These are phyloP conservation scores for Platanus orientalis DNA, from an alignment of 164 flowering plant genomes.

Conservation along the genomic window DNA sequence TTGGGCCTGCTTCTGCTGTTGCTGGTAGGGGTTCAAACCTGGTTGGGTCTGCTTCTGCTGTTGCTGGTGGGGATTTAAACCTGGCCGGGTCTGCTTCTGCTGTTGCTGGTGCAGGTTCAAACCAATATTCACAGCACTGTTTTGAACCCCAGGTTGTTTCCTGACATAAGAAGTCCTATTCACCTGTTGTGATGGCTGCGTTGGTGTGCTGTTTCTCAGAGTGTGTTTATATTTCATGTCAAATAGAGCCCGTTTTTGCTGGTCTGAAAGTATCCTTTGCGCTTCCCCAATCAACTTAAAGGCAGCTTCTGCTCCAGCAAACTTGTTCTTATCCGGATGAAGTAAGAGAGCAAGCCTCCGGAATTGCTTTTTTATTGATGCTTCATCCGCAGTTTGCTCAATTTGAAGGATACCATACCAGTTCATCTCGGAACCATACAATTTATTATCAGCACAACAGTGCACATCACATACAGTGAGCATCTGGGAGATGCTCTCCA, in stretches of 20 bases:
- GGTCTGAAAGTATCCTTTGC: constrained; percentile 51
- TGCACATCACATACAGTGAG: constrained; percentile 76
- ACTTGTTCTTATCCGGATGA: constrained; percentile 88
- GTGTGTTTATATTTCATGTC: constrained; percentile 41
- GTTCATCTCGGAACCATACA: constrained; percentile 50
- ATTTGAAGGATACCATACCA: constrained; percentile 82
- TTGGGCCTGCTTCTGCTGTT: constrained; percentile 29
- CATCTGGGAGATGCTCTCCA: constrained; percentile 62
- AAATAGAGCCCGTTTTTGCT: constrained; percentile 32
- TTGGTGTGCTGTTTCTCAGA: constrained; percentile 11
- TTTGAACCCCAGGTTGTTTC: constrained; percentile 21
- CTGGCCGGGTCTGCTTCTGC: constrained; percentile 28
- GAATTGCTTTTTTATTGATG: constrained; percentile 67
- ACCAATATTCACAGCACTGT: constrained; percentile 8
- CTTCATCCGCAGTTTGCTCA: constrained; percentile 59
- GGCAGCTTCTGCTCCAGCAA: constrained; percentile 85
- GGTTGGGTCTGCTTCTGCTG: constrained; percentile 32
- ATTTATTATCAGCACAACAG: constrained; percentile 50
- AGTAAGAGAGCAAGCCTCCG: constrained; percentile 67
- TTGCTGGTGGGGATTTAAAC: constrained; percentile 21
- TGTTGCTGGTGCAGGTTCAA: constrained; percentile 22
- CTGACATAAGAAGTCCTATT: constrained; percentile 7
- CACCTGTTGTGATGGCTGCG: constrained; percentile 22
- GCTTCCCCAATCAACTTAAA: constrained; percentile 85
- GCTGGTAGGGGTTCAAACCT: constrained; percentile 20